These are phyloP conservation scores for Salvia splendens DNA, from an alignment of 257 asterid species.

Conservation along the genomic window DNA sequence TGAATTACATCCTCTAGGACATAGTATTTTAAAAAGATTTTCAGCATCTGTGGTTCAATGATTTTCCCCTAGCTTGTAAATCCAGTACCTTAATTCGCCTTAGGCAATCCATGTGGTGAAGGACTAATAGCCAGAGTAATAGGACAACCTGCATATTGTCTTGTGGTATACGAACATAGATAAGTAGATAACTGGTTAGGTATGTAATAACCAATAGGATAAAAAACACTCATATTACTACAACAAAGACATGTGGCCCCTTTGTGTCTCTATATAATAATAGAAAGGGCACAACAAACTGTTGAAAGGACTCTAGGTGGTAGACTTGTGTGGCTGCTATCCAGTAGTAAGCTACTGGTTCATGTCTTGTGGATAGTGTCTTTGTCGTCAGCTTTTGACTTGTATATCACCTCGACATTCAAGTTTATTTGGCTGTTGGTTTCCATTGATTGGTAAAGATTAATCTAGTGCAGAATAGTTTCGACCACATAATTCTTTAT, in stretches of 20 bases:
- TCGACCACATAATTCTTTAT: neutral
- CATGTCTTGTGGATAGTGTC: slow-evolving; percentile 5
- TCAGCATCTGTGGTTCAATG: neutral
- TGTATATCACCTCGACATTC: slow-evolving; percentile 13
- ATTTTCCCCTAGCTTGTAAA: slow-evolving; percentile 4
- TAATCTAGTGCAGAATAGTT: slow-evolving; percentile 2
- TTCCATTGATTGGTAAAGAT: neutral
- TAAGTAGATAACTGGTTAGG: slow-evolving; percentile 10
- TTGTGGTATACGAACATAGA: slow-evolving; percentile 19
- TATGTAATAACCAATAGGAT: slow-evolving; percentile 12
- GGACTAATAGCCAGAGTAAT: slow-evolving; percentile 9
- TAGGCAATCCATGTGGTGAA: slow-evolving; percentile 18
- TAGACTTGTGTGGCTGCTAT: slow-evolving; percentile 23
- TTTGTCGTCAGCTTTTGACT: slow-evolving; percentile 12
- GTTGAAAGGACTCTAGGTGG: slow-evolving; percentile 10
- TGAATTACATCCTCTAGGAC: neutral
- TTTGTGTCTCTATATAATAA: neutral
- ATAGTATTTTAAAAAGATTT: neutral
- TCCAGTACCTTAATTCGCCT: slow-evolving; percentile 6
- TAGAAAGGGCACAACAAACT: slow-evolving; percentile 20
- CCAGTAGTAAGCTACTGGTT: slow-evolving; percentile 4
- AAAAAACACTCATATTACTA: slow-evolving; percentile 8
- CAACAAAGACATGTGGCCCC: slow-evolving; percentile 3
- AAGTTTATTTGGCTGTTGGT: neutral
- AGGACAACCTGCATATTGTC: neutral